Percentiles rank a stretch among this genome's conserved stretches.
phyloP scores from a whole-genome alignment of 1,284 basidiomycete genomes.

The Ganoderma sp. region DNA sequence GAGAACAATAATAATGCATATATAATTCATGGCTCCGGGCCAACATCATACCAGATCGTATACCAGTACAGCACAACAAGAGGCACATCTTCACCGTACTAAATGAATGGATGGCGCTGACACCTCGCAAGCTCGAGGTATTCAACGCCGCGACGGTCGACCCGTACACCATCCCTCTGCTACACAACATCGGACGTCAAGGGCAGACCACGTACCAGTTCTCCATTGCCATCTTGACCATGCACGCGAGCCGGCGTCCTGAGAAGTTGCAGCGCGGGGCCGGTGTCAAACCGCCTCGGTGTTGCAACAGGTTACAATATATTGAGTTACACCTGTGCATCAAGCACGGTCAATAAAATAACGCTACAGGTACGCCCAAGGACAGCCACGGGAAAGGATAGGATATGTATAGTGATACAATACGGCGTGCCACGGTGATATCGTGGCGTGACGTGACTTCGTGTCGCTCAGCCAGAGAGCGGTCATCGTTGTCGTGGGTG shows the following conservation, averaged over 20 bases:
- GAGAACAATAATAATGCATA: neutral
- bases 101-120: too few species aligned
- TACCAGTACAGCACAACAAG: neutral
- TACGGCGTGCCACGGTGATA: conserved; percentile 10
- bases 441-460: conserved; percentile 16
- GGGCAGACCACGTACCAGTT: too few species aligned
- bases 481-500: conserved; percentile 6
- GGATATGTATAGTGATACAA: conserved; percentile 29
- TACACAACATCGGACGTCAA: too few species aligned
- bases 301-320: conserved; percentile 10
- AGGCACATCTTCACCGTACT: neutral
- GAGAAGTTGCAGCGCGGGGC: neutral
- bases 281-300: neutral
- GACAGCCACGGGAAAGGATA: conserved; percentile 22
- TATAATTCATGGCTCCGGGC: neutral
- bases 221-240: too few species aligned
- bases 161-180: too few species aligned
- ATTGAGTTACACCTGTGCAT: conserved; percentile 26
- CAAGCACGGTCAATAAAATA: conserved; percentile 29
- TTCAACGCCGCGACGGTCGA: too few species aligned
- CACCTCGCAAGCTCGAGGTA: too few species aligned
- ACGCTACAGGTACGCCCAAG: conserved; percentile 27
- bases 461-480: conserved; percentile 5
- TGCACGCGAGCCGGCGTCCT: neutral
- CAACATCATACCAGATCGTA: neutral